Evolutionary conservation across 345 rosid species (phyloP).

Genomic region (Gossypium bickii): DNA sequence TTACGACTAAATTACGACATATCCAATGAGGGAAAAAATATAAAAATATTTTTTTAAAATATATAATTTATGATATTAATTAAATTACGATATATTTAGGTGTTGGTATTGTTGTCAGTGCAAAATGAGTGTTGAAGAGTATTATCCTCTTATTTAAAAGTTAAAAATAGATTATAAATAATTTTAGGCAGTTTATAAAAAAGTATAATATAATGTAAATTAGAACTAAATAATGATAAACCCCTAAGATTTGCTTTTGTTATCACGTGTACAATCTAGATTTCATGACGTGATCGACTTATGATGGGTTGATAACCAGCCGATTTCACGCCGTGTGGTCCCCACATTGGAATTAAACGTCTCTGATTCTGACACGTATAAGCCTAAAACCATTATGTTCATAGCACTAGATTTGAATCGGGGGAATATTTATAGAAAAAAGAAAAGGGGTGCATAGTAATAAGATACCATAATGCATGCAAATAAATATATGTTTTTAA

Average conservation of each 20-base stretch:
- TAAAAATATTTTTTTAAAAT: too few relatives aligned
- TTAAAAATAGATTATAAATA: too few relatives aligned
- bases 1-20: too few relatives aligned
- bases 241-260: too few relatives aligned
- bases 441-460: background rate
- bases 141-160: fast-evolving
- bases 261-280: background rate
- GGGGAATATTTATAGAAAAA: too few relatives aligned
- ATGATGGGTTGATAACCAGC: background rate
- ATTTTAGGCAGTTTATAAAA: too few relatives aligned
- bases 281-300: background rate
- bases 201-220: too few relatives aligned
- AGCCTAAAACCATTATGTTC: background rate
- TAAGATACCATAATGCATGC: background rate
- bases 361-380: background rate
- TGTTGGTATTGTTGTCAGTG: too few relatives aligned
- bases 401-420: background rate
- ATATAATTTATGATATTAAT: too few relatives aligned
- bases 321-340: background rate
- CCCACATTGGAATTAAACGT: background rate
- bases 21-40: too few relatives aligned
- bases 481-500: background rate
- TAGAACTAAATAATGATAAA: too few relatives aligned
- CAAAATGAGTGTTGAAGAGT: fast-evolving
- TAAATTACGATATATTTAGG: too few relatives aligned